phyloP scores from a whole-genome alignment of 2,329 filamentous ascomycete species.

The Pestalotiopsis sp. region DNA sequence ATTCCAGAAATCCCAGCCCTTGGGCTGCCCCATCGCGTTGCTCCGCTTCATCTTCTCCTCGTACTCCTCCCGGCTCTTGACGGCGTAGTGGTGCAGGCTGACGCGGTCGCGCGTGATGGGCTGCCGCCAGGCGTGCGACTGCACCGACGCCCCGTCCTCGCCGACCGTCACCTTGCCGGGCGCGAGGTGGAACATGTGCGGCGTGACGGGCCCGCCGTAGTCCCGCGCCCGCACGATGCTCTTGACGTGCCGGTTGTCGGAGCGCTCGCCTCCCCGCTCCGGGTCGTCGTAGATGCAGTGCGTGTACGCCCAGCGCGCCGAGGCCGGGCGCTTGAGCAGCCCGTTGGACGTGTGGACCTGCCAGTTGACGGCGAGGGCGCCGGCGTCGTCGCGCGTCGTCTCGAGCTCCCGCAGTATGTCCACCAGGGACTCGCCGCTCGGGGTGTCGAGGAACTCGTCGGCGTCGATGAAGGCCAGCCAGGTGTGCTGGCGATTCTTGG shows the following conservation, averaged over 20 bases:
- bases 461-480: slow-evolving; percentile 36
- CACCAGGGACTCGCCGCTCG: slow-evolving; percentile 24
- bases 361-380: slow-evolving; percentile 35
- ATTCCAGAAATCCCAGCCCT: slow-evolving; percentile 25
- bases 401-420: slow-evolving; percentile 29
- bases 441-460: slow-evolving; percentile 35
- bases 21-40: slow-evolving; percentile 27
- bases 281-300: slow-evolving; percentile 29
- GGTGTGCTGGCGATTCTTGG: slow-evolving; percentile 23
- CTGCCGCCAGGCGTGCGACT: slow-evolving; percentile 22
- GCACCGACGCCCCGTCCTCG: slow-evolving; percentile 26
- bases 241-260: slow-evolving; percentile 33
- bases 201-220: slow-evolving; percentile 20
- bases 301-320: slow-evolving; percentile 29
- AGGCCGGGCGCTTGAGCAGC: slow-evolving; percentile 25
- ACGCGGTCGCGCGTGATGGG: slow-evolving; percentile 32
- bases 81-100: slow-evolving; percentile 34
- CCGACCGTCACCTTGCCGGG: slow-evolving; percentile 25
- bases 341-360: slow-evolving; percentile 31
- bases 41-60: slow-evolving; percentile 29
- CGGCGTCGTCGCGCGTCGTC: slow-evolving; percentile 23
- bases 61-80: slow-evolving; percentile 35
- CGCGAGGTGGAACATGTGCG: slow-evolving; percentile 25
- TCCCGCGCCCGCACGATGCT: slow-evolving; percentile 31
- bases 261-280: slow-evolving; percentile 16